A percentile compares a stretch with the other conserved stretches of the same genome.
Conservation (phyloP, 2,329 filamentous ascomycete genomes). For the Colletotrichum plurivorum region DNA sequence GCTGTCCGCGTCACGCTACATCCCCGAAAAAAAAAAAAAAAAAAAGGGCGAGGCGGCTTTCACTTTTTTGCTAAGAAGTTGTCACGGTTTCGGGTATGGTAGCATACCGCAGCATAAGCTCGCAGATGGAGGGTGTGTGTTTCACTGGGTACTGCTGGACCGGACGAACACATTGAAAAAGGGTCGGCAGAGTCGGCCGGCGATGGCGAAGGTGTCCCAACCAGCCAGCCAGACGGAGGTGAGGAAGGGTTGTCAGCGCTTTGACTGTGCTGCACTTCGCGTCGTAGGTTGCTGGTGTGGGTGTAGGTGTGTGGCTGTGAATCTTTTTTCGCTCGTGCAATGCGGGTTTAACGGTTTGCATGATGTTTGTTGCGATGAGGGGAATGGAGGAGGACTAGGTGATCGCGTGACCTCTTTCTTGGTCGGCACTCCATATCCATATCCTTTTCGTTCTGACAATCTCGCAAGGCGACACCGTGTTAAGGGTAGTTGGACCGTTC, state of each 20-base stretch:
- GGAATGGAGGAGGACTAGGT: neutral
- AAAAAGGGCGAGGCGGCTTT: neutral
- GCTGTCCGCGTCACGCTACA: neutral
- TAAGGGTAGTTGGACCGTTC: neutral
- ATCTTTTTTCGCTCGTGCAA: neutral
- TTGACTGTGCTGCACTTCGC: neutral
- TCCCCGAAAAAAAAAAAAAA: neutral
- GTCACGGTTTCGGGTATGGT: constrained; percentile 26
- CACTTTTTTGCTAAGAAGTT: neutral
- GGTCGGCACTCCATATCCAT: no score
- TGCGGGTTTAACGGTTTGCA: neutral
- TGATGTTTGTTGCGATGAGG: neutral
- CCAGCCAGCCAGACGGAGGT: no score
- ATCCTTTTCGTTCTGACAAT: no score
- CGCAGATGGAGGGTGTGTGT: neutral
- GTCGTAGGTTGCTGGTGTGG: neutral
- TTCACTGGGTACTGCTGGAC: constrained; percentile 6
- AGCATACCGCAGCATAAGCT: constrained; percentile 23
- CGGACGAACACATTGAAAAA: constrained; percentile 16
- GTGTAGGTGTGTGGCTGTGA: neutral
- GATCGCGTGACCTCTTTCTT: no score
- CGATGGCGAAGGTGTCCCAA: neutral
- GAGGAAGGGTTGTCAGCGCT: neutral
- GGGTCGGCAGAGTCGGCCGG: constrained; percentile 3
- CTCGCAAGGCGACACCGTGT: neutral